These are phyloP conservation scores for Sechiopsis laciniata DNA, from an alignment of 306 rosid genomes.

Conservation along the genomic window DNA sequence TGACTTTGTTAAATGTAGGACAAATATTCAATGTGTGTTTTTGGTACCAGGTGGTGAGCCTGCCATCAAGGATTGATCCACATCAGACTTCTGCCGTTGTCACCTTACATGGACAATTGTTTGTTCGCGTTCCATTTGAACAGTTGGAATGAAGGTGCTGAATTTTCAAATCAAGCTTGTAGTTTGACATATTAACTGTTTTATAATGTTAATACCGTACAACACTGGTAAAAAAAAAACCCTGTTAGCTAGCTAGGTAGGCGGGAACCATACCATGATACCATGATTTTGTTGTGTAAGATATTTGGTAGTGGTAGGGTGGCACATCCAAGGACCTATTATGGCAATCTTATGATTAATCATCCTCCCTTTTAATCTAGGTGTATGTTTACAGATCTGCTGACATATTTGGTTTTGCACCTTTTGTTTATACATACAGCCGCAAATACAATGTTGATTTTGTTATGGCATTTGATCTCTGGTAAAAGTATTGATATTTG, in stretches of 20 bases:
- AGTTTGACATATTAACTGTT: slow-evolving; percentile 5
- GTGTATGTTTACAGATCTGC: neutral
- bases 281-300: slow-evolving; percentile 19
- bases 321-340: neutral
- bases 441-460: neutral
- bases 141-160: slow-evolving; percentile 40
- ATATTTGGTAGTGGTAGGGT: slow-evolving; percentile 17
- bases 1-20: neutral
- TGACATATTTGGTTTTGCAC: neutral
- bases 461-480: neutral
- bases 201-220: slow-evolving; percentile 17
- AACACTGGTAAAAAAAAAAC: neutral
- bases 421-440: neutral
- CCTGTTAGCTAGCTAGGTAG: slow-evolving; percentile 8
- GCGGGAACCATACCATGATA: neutral
- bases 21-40: slow-evolving; percentile 2
- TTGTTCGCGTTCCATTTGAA: slow-evolving; percentile 91
- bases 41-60: slow-evolving; percentile 58
- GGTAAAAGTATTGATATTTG: neutral
- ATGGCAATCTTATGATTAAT: neutral
- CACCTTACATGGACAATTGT: slow-evolving; percentile 92
- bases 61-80: slow-evolving; percentile 91
- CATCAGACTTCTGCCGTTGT: slow-evolving; percentile 97
- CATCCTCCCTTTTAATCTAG: neutral
- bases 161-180: neutral